Conservation (phyloP, 495 filamentous ascomycete genomes). For the Penicillium bialowiezense region DNA sequence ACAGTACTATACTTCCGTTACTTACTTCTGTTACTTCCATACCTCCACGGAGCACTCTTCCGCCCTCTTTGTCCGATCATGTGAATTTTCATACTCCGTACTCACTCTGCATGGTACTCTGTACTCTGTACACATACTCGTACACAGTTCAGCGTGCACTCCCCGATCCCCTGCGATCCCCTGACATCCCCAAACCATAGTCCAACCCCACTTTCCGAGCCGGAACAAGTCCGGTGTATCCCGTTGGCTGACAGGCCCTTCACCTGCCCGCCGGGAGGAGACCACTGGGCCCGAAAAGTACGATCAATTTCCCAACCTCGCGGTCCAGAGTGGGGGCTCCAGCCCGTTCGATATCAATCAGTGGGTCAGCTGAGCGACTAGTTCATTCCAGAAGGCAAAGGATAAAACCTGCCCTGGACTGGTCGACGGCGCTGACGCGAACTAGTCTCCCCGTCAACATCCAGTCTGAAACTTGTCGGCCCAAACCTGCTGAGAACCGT, state of each 20-base stretch:
- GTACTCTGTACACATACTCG: no score
- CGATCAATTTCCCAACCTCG: slow-evolving; percentile 7
- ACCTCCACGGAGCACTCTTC: no score
- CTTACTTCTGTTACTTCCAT: no score
- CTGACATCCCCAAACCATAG: background rate
- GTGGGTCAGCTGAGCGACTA: slow-evolving; percentile 4
- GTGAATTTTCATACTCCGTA: no score
- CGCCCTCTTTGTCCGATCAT: no score
- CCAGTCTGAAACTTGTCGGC: background rate
- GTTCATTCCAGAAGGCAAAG: slow-evolving; percentile 6
- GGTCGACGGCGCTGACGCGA: background rate
- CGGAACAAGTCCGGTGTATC: background rate
- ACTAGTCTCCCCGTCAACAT: background rate
- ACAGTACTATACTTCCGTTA: no score
- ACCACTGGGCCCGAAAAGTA: no score
- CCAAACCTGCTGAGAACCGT: background rate
- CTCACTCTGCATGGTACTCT: no score
- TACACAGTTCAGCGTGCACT: no score
- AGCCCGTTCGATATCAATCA: slow-evolving; percentile 5
- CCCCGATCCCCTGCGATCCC: no score
- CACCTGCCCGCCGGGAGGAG: background rate
- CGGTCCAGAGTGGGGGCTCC: slow-evolving; percentile 1
- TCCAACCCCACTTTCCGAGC: background rate
- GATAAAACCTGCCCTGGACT: background rate
- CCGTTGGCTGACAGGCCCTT: background rate